phyloP scores from a whole-genome alignment of 768 basidiomycete species.

The Pleurotus djamor region DNA sequence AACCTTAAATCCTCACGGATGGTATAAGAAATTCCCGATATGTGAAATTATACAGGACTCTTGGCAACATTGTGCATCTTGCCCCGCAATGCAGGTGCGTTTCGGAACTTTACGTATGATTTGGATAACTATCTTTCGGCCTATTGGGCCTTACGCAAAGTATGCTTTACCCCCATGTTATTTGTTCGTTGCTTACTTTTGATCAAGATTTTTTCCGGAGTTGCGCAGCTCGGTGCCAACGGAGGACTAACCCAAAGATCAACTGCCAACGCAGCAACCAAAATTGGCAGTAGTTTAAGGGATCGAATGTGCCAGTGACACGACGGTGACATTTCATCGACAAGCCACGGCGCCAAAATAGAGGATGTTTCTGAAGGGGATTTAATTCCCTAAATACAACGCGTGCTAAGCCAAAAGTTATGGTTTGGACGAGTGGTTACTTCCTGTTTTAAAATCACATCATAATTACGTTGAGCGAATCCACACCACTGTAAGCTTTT shows the following conservation, averaged over 20 bases:
- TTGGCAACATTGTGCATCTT: background rate
- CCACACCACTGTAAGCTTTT: no score
- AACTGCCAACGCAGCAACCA: no score
- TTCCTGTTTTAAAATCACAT: no score
- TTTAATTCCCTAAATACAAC: no score
- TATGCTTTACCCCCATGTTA: background rate
- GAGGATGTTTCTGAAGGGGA: no score
- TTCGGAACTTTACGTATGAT: background rate
- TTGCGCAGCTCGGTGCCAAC: no score
- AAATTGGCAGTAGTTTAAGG: background rate
- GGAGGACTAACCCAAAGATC: no score
- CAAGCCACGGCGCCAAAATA: background rate
- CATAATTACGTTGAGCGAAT: no score
- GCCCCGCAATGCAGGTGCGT: background rate
- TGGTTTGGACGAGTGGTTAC: no score
- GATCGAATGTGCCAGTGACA: background rate
- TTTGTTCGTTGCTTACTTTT: no score
- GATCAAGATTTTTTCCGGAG: no score
- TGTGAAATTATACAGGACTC: background rate
- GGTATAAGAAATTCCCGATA: background rate
- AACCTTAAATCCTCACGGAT: slow-evolving; percentile 7
- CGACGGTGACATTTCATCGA: background rate
- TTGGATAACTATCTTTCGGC: background rate
- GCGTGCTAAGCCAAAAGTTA: no score
- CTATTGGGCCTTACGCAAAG: background rate